phyloP scores from a whole-genome alignment of 2,329 filamentous ascomycete species.

The Ceratocystis harringtonii region DNA sequence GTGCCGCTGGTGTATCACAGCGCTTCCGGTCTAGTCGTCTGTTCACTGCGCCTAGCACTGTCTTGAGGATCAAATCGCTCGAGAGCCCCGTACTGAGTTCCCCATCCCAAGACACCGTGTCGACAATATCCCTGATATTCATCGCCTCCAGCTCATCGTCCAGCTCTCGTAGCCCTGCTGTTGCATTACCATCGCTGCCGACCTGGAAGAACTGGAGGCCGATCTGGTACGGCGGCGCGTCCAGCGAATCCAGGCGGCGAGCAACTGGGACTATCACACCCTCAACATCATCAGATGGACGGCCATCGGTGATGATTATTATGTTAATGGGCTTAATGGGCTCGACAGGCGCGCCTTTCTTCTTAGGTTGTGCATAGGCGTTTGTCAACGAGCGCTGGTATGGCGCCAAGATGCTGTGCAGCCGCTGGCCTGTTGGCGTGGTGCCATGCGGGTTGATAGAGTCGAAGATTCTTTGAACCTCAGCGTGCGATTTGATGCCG shows the following conservation, averaged over 20 bases:
- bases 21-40: conserved; percentile 25
- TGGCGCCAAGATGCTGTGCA: conserved; percentile 55
- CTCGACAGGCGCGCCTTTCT: background rate
- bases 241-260: conserved; percentile 50
- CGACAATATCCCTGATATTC: conserved; percentile 70
- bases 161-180: conserved; percentile 49
- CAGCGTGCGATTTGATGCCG: conserved; percentile 42
- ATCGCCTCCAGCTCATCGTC: conserved; percentile 50
- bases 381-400: conserved; percentile 34
- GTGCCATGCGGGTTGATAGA: conserved; percentile 45
- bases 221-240: conserved; percentile 65
- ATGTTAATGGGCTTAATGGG: conserved; percentile 66
- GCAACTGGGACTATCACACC: conserved; percentile 52
- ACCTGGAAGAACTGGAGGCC: conserved; percentile 96
- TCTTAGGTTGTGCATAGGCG: background rate
- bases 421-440: conserved; percentile 60
- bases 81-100: conserved; percentile 37
- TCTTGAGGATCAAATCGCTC: conserved; percentile 62
- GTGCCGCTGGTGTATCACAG: background rate
- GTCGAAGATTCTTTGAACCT: conserved; percentile 57
- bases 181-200: conserved; percentile 53
- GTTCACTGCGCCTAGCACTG: conserved; percentile 64
- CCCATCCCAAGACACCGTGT: conserved; percentile 63
- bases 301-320: conserved; percentile 86
- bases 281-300: conserved; percentile 64